phyloP scores from a whole-genome alignment of 108 stramenopile genomes.

The Pseudonitzschia pungens region DNA sequence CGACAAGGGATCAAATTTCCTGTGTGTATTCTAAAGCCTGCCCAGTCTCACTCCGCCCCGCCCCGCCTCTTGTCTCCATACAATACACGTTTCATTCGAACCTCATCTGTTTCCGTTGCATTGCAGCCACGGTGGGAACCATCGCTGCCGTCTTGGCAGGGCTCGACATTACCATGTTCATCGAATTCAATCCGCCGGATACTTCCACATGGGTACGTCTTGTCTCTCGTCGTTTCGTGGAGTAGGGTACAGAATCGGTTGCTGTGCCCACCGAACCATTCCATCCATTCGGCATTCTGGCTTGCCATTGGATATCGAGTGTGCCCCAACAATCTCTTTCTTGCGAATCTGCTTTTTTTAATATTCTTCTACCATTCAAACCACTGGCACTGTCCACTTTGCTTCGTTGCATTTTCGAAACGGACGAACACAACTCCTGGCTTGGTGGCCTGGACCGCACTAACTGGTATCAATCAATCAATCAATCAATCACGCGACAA shows the following conservation, averaged over 20 bases:
- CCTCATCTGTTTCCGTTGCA: not conserved
- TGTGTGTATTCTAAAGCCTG: too few relatives aligned
- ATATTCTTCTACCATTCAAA: not conserved
- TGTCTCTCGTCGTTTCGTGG: slow-evolving; percentile 11
- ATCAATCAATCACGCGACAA: too few relatives aligned
- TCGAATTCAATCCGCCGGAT: slow-evolving; percentile 78
- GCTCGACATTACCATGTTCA: slow-evolving; percentile 91
- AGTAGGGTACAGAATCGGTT: not conserved
- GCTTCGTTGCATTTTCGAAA: not conserved
- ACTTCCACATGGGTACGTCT: slow-evolving; percentile 70
- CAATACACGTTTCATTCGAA: not conserved
- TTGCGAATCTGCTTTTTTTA: not conserved
- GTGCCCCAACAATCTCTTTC: too few relatives aligned
- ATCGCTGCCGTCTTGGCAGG: slow-evolving; percentile 89
- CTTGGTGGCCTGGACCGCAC: not conserved
- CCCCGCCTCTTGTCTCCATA: not conserved
- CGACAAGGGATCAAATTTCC: too few relatives aligned
- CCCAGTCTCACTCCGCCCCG: not conserved
- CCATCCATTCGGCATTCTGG: too few relatives aligned
- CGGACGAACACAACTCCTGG: not conserved
- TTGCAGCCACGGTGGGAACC: slow-evolving; percentile 73
- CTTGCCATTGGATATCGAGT: not conserved
- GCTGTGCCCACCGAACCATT: not conserved
- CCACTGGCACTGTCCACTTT: too few relatives aligned
- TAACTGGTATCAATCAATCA: too few relatives aligned